Evolutionary conservation across 345 rosid species (phyloP).

Genomic region (Psidium guajava): DNA sequence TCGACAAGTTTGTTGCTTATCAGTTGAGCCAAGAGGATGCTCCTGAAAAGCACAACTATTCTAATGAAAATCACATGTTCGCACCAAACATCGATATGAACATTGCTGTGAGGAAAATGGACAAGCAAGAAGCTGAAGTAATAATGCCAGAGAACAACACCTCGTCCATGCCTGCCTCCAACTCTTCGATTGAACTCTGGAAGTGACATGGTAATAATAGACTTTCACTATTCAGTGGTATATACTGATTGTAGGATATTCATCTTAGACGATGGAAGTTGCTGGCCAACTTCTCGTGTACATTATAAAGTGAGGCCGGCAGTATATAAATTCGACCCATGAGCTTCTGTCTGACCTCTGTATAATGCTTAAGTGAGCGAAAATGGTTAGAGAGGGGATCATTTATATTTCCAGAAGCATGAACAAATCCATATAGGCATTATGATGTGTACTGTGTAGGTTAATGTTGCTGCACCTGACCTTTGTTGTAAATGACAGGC

Average conservation of each 20-base stretch:
- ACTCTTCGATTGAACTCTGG: conserved; percentile 41
- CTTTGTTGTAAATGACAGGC: background rate
- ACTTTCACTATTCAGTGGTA: background rate
- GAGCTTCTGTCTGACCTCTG: background rate
- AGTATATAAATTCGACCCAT: background rate
- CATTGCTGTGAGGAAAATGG: background rate
- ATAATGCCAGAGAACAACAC: conserved; percentile 13
- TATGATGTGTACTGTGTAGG: background rate
- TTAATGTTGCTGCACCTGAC: background rate
- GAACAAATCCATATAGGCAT: background rate
- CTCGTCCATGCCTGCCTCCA: conserved; percentile 24
- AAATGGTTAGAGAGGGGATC: background rate
- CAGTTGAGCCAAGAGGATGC: conserved; percentile 60
- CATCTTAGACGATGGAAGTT: conserved; percentile 3
- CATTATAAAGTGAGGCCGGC: conserved; percentile 7
- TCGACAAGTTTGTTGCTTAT: conserved; percentile 68
- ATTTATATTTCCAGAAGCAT: background rate
- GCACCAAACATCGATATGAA: background rate
- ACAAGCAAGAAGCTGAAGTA: conserved; percentile 14
- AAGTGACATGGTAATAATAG: conserved; percentile 17
- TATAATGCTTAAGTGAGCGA: background rate
- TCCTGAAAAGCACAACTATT: conserved; percentile 12
- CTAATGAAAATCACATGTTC: background rate
- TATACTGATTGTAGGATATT: conserved; percentile 18
- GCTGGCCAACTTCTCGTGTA: conserved; percentile 29